These are phyloP conservation scores for Orbilia ellipsospora DNA, from an alignment of 2,329 filamentous ascomycete species.

Conservation along the genomic window DNA sequence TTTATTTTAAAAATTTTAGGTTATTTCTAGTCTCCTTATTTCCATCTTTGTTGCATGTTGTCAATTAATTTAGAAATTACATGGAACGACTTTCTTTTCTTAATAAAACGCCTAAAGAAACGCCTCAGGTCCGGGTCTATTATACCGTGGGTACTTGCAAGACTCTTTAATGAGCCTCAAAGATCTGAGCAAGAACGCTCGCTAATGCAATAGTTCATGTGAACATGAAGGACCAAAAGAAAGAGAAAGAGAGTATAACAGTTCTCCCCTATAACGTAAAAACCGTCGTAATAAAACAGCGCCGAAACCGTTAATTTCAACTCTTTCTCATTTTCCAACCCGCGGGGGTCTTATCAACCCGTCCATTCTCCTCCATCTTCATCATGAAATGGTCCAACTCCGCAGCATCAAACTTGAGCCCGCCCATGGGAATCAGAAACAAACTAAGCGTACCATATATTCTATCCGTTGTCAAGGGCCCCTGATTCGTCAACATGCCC, in stretches of 20 bases:
- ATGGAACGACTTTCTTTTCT: too few relatives aligned
- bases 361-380: constrained; percentile 78
- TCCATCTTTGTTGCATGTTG: too few relatives aligned
- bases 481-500: constrained; percentile 92
- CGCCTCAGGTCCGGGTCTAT: not conserved
- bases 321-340: constrained; percentile 74
- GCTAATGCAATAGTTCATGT: constrained; percentile 18
- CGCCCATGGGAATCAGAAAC: constrained; percentile 79
- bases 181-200: constrained; percentile 21
- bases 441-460: constrained; percentile 94
- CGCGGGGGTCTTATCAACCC: constrained; percentile 74
- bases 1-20: not conserved
- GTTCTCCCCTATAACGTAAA: not conserved
- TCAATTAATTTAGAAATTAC: not conserved
- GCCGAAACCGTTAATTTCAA: not conserved
- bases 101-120: not conserved
- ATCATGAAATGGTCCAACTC: constrained; percentile 83
- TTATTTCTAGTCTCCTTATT: too few relatives aligned
- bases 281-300: not conserved
- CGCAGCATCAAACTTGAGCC: constrained; percentile 89
- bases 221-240: constrained; percentile 12
- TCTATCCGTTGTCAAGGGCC: constrained; percentile 79
- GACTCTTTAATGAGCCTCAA: constrained; percentile 27
- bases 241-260: constrained; percentile 14
- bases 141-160: constrained; percentile 7